Conservation (phyloP, 2,329 filamentous ascomycete genomes). For the Penicillium crustosum region DNA sequence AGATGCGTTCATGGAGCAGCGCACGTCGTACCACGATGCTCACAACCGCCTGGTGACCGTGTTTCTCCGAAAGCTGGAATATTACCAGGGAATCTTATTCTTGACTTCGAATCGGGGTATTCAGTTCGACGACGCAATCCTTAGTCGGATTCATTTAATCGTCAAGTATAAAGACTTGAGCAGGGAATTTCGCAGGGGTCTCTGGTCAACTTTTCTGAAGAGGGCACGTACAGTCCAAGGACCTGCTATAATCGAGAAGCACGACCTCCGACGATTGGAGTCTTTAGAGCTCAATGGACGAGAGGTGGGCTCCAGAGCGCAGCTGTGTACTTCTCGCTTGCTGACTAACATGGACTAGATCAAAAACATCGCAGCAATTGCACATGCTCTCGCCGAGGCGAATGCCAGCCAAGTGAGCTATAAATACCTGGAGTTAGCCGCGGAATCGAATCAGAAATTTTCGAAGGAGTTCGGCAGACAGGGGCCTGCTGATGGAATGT, state of each 20-base stretch:
- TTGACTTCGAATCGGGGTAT: conserved; percentile 41
- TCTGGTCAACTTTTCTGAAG: conserved; percentile 35
- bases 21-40: too few relatives aligned
- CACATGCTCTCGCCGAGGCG: conserved; percentile 17
- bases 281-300: conserved; percentile 15
- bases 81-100: conserved; percentile 43
- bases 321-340: too few relatives aligned
- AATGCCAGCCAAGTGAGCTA: conserved; percentile 11
- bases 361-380: conserved; percentile 18
- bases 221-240: too few relatives aligned
- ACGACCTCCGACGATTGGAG: conserved; percentile 10
- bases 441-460: conserved; percentile 15
- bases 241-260: conserved; percentile 8
- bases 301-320: too few relatives aligned
- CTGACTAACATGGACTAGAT: too few relatives aligned
- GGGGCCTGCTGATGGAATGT: conserved; percentile 9
- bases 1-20: too few relatives aligned
- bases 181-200: conserved; percentile 23
- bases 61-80: conserved; percentile 43
- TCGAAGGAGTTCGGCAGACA: conserved; percentile 15
- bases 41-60: too few relatives aligned
- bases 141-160: conserved; percentile 37
- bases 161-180: conserved; percentile 33
- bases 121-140: conserved; percentile 39
- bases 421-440: conserved; percentile 15